These are phyloP conservation scores for Ophiostoma tasmaniense DNA, from an alignment of 2,329 filamentous ascomycete species.

Conservation along the genomic window DNA sequence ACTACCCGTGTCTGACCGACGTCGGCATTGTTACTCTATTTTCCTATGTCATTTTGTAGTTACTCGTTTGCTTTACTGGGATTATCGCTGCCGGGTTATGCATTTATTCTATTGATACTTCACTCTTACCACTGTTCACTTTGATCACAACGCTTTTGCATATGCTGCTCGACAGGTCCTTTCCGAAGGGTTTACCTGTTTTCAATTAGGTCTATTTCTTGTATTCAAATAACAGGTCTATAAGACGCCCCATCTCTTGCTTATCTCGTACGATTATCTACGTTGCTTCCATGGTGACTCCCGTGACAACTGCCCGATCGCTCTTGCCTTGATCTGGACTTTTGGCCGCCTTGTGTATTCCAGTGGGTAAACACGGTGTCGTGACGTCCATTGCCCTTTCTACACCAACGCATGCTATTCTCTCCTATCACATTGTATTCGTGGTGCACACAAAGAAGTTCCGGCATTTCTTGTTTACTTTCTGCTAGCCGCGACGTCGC, in stretches of 20 bases:
- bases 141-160: conserved; percentile 8
- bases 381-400: background rate
- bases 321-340: background rate
- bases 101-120: conserved; percentile 9
- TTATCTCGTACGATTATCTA: background rate
- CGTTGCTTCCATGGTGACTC: background rate
- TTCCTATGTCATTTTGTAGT: background rate
- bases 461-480: background rate
- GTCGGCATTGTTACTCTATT: background rate
- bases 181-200: conserved; percentile 7
- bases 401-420: background rate
- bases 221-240: background rate
- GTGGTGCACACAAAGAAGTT: background rate
- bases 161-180: conserved; percentile 8
- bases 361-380: background rate
- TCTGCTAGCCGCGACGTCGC: background rate
- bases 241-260: background rate
- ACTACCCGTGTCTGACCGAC: background rate
- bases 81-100: conserved; percentile 10
- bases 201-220: conserved; percentile 10
- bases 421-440: background rate
- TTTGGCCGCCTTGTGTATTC: background rate
- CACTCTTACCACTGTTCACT: background rate
- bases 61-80: background rate
- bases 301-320: background rate